Conservation (phyloP, 2,329 filamentous ascomycete species). For the Exophiala dermatitidis region DNA sequence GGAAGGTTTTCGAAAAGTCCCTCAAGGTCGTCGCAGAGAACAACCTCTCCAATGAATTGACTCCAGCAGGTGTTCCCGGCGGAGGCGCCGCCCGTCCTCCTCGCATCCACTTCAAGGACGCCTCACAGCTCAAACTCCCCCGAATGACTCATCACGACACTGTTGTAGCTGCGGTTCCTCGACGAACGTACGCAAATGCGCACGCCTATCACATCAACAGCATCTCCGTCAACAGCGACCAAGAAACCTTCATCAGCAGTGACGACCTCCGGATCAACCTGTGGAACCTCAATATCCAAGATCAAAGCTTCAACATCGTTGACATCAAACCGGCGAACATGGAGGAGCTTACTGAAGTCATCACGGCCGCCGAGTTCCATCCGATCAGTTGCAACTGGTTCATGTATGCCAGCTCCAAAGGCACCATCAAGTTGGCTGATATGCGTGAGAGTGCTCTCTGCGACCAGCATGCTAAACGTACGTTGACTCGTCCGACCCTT, state of each 20-base stretch:
- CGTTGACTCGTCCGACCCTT: slow-evolving; percentile 32
- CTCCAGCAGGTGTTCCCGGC: slow-evolving; percentile 63
- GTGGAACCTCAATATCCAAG: slow-evolving; percentile 98
- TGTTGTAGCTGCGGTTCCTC: slow-evolving; percentile 90
- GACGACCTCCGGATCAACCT: slow-evolving; percentile 96
- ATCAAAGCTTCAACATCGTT: slow-evolving; percentile 99
- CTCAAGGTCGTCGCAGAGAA: slow-evolving; percentile 98
- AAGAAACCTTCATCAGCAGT: slow-evolving; percentile 98
- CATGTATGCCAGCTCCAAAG: slow-evolving; percentile 99
- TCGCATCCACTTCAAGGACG: slow-evolving; percentile 67
- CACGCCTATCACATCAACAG: slow-evolving; percentile 99
- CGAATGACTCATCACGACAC: slow-evolving; percentile 97
- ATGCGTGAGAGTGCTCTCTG: slow-evolving; percentile 97
- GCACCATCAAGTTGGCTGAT: slow-evolving; percentile 96
- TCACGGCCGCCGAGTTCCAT: slow-evolving; percentile 96
- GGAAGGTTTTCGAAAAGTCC: slow-evolving; percentile 99
- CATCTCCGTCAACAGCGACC: slow-evolving; percentile 99
- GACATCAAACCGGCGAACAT: slow-evolving; percentile 99
- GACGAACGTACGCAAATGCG: slow-evolving; percentile 94
- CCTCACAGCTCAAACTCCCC: slow-evolving; percentile 82
- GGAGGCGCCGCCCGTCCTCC: slow-evolving; percentile 69
- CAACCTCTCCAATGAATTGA: slow-evolving; percentile 91
- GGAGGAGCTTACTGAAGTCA: slow-evolving; percentile 98
- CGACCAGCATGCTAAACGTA: slow-evolving; percentile 92
- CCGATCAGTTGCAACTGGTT: slow-evolving; percentile 98